phyloP scores from a whole-genome alignment of 352 stramenopile genomes.

The Aphanomyces invadans region DNA sequence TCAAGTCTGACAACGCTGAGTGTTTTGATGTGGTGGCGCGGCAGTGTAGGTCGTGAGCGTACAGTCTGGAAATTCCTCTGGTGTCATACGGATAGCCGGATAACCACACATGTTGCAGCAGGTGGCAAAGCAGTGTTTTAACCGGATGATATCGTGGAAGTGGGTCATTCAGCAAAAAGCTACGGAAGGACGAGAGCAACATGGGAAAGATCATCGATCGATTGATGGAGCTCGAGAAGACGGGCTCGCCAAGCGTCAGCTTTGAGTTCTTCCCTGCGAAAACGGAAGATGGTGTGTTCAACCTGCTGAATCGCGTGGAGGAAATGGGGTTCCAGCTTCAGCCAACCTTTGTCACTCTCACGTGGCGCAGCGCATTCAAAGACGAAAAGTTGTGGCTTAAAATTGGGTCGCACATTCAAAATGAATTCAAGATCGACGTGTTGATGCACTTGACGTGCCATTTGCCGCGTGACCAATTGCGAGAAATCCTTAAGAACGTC shows the following conservation, averaged over 20 bases:
- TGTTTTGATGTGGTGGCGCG: too few relatives aligned
- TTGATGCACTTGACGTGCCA: constrained; percentile 77
- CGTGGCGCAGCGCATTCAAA: constrained; percentile 84
- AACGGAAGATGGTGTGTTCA: constrained; percentile 78
- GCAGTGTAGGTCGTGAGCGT: too few relatives aligned
- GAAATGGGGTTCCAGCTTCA: constrained; percentile 80
- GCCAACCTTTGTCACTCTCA: constrained; percentile 84
- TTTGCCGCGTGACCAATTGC: constrained; percentile 54
- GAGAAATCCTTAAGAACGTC: constrained; percentile 54
- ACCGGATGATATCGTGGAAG: background rate
- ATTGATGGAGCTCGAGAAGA: constrained; percentile 45
- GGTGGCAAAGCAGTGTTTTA: background rate
- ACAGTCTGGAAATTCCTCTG: too few relatives aligned
- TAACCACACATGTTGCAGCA: background rate
- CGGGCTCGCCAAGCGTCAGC: constrained; percentile 53
- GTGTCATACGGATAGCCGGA: constrained; percentile 12
- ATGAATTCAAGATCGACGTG: constrained; percentile 78
- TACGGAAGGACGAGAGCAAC: background rate
- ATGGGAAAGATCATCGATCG: constrained; percentile 84
- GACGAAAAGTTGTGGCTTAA: constrained; percentile 85
- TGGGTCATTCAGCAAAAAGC: background rate
- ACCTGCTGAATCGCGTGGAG: constrained; percentile 74
- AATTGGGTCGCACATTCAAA: constrained; percentile 83
- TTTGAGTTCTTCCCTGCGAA: constrained; percentile 87
- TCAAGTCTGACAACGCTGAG: too few relatives aligned